Evolutionary conservation across 306 rosid species (phyloP), one percentile per base, ranked within the genome.

Genomic region (Dalbergia cultrata): DNA sequence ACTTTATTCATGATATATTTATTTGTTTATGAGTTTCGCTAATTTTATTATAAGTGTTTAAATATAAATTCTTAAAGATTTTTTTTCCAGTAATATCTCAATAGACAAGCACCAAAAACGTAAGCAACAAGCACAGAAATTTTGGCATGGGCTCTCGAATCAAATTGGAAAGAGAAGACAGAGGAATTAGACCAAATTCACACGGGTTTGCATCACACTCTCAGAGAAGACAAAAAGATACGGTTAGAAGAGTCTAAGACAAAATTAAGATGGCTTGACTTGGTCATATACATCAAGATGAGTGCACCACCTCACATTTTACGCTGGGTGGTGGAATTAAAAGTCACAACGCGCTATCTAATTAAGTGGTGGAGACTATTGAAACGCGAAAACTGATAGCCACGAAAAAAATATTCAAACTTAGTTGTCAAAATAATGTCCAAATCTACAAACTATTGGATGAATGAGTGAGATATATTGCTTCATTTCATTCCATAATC

Each of bases 21-120:
- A 26, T 26, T 26, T 26, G 2, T 26, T 26, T 26, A 26, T 26
- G 31, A 1, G 3, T 26, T 26, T 2, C 31, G 2, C 3, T 26
- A 26, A 26, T 26, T 26, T 26, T 26, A 26, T 26, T 26, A 26
- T 26, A 26, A 26, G 31, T 26, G 31, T 26, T 26, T 26, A 26
- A 26, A 26, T 26, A 26, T 26, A 26, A 26, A 26, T 26, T 26
- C 31, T 26, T 26, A 26, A 0, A 26, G 31, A 26, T 26, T 26
- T 26, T 26, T 26, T 26, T 26, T 26, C 26, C 26, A 22, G 3
- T 26, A 26, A 19, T 7, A 49, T 70, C 31, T 45, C 17, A 58
- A 19, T 70, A 70, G 83, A 73, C 85, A 86, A 84, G 17, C 57
- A 66, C 81, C 75, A 59, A 79, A 83, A 85, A 81, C 57, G 19